Conservation (phyloP, 2,329 filamentous ascomycete species). For the Lachnellula subtilissima region DNA sequence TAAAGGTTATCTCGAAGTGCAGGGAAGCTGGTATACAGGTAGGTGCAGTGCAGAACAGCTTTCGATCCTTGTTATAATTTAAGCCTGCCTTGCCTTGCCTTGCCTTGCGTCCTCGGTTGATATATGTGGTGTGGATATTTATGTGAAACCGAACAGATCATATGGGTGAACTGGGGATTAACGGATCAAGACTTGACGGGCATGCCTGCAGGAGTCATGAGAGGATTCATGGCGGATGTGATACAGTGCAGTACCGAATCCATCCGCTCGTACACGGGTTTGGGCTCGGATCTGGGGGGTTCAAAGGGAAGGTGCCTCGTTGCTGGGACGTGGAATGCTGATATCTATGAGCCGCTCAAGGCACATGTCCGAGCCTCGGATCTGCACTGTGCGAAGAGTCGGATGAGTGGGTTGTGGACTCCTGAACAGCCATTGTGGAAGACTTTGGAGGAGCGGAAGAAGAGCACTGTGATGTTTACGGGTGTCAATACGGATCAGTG, state of each 20-base stretch:
- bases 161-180: conserved; percentile 56
- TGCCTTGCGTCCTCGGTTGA: background rate
- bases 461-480: conserved; percentile 49
- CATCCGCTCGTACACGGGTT: conserved; percentile 30
- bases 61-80: background rate
- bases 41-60: background rate
- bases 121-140: no score
- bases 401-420: conserved; percentile 54
- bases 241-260: conserved; percentile 21
- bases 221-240: conserved; percentile 43
- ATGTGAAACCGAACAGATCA: conserved; percentile 27
- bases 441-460: conserved; percentile 36
- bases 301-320: conserved; percentile 44
- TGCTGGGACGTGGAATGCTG: conserved; percentile 52
- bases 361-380: conserved; percentile 39
- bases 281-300: conserved; percentile 44
- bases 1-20: conserved; percentile 41
- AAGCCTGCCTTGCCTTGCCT: background rate
- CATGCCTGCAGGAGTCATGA: conserved; percentile 46
- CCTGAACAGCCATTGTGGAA: conserved; percentile 38
- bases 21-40: conserved; percentile 45
- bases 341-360: conserved; percentile 44
- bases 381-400: conserved; percentile 50
- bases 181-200: conserved; percentile 44
- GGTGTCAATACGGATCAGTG: conserved; percentile 61